A percentile compares a stretch with the other conserved stretches of the same genome.
Evolutionary conservation across 2,329 filamentous ascomycete species (phyloP).

Genomic region (Trichoderma lentiforme): DNA sequence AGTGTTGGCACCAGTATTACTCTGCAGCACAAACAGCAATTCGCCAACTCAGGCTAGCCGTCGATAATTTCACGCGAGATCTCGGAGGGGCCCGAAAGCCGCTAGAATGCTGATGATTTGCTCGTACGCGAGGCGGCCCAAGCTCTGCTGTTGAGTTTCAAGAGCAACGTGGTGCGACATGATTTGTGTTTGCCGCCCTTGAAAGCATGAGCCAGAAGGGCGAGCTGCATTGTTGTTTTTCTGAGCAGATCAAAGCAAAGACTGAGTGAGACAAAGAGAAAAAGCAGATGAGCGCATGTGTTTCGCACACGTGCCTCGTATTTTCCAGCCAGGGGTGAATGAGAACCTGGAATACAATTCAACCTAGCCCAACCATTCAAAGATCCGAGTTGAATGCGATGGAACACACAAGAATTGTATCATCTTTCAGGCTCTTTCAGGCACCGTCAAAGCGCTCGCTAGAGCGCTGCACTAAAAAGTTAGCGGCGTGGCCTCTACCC

Average conservation of each 20-base stretch:
- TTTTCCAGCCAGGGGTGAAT: background rate
- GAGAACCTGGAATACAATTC: too few species aligned
- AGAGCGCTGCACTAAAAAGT: background rate
- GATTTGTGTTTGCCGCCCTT: background rate
- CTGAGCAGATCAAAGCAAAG: background rate
- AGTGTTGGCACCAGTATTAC: background rate
- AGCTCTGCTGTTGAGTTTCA: conserved; percentile 4
- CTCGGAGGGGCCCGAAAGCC: background rate
- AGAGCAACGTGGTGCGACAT: conserved; percentile 1
- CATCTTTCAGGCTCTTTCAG: background rate
- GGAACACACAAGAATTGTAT: background rate
- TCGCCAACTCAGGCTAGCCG: background rate
- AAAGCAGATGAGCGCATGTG: background rate
- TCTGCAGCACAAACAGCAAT: background rate
- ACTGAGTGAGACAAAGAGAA: background rate
- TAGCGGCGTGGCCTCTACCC: background rate
- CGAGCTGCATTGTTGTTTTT: background rate
- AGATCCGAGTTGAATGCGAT: background rate
- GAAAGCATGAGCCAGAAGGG: background rate
- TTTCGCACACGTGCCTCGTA: background rate
- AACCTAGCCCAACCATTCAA: background rate
- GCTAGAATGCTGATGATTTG: background rate
- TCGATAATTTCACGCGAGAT: conserved; percentile 1
- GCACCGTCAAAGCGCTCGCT: background rate
- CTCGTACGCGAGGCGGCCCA: background rate